Evolutionary conservation across 352 stramenopile species (phyloP), one percentile per base, ranked within the genome.

Genomic region (Pythium utonaiense): DNA sequence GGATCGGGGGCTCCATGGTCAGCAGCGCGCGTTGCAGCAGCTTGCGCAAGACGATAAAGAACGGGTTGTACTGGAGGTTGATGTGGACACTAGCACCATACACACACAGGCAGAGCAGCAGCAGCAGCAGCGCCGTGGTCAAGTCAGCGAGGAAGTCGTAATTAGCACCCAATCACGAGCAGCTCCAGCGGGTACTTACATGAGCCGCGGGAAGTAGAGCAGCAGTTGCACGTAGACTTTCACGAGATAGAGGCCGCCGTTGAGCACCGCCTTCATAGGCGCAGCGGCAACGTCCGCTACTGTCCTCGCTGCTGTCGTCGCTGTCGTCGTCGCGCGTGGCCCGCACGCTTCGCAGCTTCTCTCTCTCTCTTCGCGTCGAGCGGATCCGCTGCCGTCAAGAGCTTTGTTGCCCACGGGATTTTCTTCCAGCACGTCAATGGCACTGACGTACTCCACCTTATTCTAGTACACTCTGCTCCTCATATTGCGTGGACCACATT

Each of bases 1-100:
- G 58, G 8, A 64, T 52, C 17, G 55, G 42, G 13, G 53, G 53
- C 21, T 73, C 64, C 56, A 80, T 67, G 14, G 25, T 53, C 19
- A 64, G 53, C 54, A 71, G 53, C 7, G 71, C 55, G 2, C 57
- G 71, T 38, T 69, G 45, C 14, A 86, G 53, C 31, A 83, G 57
- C 41, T 68, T 74, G 12, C 64, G 57, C 3, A 74, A 54, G 50
- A 89, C 38, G 54, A 88, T 65, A 40, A 85, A 70, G 40, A 90
- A 77, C 38, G 82, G 82, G 49, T 92, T 92, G 66, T 74, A 92
- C 50, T 74, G 28, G 62, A 75, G 77, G 41, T 89, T 88, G 53
- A 92, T 56, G 50, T 87, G 60, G 34, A 88, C n/a, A 40, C 70
- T 78, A n/a, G n/a, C n/a, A n/a, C n/a, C n/a, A 36, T 6, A 34